Base-by-base conservation (phyloP, 2,329 filamentous ascomycete species). In the Penicillium aurantiogriseum region DNA sequence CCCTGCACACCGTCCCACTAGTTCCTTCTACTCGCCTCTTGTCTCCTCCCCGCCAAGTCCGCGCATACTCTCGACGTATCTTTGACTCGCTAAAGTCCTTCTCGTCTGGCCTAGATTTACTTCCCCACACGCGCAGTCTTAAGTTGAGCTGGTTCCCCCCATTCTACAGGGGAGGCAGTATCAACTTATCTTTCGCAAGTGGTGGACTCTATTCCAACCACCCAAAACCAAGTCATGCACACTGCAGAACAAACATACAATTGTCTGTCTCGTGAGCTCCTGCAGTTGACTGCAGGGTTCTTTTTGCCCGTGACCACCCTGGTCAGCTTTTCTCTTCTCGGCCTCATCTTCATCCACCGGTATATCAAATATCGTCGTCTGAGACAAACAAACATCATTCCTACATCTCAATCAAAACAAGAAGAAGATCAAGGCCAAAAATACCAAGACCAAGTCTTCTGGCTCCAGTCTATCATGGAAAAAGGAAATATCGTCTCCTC, bases 401-500 rank as follows among this genome's bases (percentile, higher is more conserved):
- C 23, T 27, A 4, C 29, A 27, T 49, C 36, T 15, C 10, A 21
- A 15, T 5, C 17, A 25, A 39, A 36, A 3, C 29, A 55, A 43
- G 25, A 36, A 38, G 5, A 35, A 17, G 23, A 47, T 2, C 21
- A 27, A 11, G n/a, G 2, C 21, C 21, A 23, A 23, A 23, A 23
- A 23, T 3, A 3, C 23, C 23, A 35, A 17, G n/a, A 47, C 2
- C 21, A 27, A 11, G n/a, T 38, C 23, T 8, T 29, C 17, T 58
- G 51, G 52, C 39, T 46, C 17, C 54, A 57, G 25, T 48, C 39
- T n/a, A 42, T 42, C 47, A 65, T 63, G 58, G 58, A 66, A 45
- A 64, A 62, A 31, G 51, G 54, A 6, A 36, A 42, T 7, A 19
- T 39, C 23, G 11, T 25, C 44, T 48, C 50, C 50, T 9, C 38